These are phyloP conservation scores for Heimioporus sp. DNA, from an alignment of 768 basidiomycete species.

Conservation along the genomic window DNA sequence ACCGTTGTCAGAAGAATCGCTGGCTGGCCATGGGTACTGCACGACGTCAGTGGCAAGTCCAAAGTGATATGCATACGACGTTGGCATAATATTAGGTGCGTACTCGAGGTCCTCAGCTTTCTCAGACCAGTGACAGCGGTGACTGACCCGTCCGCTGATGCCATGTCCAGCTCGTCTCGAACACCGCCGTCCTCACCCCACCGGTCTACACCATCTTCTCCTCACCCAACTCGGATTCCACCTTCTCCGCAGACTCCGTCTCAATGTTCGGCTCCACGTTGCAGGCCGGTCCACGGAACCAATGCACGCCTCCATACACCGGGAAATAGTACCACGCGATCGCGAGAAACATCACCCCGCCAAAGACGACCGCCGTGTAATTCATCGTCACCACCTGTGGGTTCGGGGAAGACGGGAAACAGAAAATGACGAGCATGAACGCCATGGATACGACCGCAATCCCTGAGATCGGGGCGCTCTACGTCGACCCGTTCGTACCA, in stretches of 20 bases:
- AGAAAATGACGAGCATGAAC: conserved; percentile 58
- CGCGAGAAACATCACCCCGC: conserved; percentile 54
- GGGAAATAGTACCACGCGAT: conserved; percentile 67
- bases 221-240: background rate
- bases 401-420: conserved; percentile 55
- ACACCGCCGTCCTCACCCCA: too few species aligned
- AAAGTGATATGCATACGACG: too few species aligned
- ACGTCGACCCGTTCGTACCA: conserved; percentile 1
- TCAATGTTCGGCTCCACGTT: conserved; percentile 32
- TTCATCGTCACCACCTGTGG: conserved; percentile 57
- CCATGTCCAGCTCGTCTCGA: too few species aligned
- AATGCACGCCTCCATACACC: conserved; percentile 63
- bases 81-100: too few species aligned
- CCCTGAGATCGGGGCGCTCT: conserved; percentile 54
- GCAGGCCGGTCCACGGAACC: conserved; percentile 63
- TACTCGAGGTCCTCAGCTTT: too few species aligned
- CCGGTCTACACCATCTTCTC: background rate
- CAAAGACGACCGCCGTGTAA: conserved; percentile 64
- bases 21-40: too few species aligned
- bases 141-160: too few species aligned
- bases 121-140: too few species aligned
- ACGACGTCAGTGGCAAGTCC: too few species aligned
- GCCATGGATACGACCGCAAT: conserved; percentile 61
- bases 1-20: too few species aligned
- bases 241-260: background rate